Evolutionary conservation across 352 stramenopile species (phyloP), one percentile per base, ranked within the genome.

Genomic region (Blastocystis hominis): DNA sequence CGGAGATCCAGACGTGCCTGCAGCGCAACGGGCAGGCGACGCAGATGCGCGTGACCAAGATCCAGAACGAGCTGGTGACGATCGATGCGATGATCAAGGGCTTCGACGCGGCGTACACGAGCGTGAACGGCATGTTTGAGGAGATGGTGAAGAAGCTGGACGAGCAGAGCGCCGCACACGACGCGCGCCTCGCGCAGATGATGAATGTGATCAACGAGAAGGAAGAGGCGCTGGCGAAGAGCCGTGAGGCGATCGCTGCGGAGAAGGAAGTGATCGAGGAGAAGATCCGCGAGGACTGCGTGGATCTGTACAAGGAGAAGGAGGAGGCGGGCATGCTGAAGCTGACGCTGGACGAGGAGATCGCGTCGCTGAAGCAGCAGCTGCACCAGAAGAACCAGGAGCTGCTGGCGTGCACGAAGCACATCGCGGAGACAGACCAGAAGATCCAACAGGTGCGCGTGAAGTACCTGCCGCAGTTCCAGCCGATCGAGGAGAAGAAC

Each of bases 371-470:
- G 44, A 76, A 86, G 44, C 30, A 76, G 59, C 46, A 86, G 63
- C 53, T 86, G 38, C 76, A 77, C 24, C 40, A 72, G 63, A 86
- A 86, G 76, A 86, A 86, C 47, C 59, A 86, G 59, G 76, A 86
- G 53, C 53, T 86, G 53, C 30, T 76, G 63, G 40, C 44, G 44
- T 72, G 59, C 47, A 86, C 59, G 34, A 72, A 86, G 44, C 76
- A 47, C 2, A 86, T 86, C 10, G 55, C 13, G 9, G 76, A 86
- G n/a, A 30, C 44, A 1, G 76, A 86, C 47, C 59, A 86, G 63
- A 56, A 59, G 40, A 86, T 86, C 3, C 59, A 86, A 30, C 59
- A 86, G 76, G 76, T 70, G 30, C 59, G 76, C 10, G 38, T 76
- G 50, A 68, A 70, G 54, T 86, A 75, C 42, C 10, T 76, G 76